These are phyloP conservation scores for Aplosporella prunicola DNA, from an alignment of 2,329 filamentous ascomycete genomes.

Conservation along the genomic window DNA sequence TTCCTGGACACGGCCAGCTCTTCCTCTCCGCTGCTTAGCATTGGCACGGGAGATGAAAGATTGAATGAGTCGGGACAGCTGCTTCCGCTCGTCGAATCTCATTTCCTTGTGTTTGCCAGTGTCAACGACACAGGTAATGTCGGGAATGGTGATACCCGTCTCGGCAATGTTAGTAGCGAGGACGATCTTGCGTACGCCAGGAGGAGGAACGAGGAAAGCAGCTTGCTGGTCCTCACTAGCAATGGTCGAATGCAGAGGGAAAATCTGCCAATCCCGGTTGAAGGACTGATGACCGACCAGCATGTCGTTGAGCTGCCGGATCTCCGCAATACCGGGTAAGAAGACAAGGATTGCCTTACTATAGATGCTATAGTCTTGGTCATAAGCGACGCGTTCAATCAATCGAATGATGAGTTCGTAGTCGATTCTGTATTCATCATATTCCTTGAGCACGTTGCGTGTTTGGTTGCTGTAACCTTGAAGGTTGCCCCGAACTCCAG, in stretches of 20 bases:
- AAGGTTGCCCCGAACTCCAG: conserved; percentile 49
- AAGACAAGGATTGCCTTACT: conserved; percentile 94
- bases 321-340: conserved; percentile 88
- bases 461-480: conserved; percentile 68
- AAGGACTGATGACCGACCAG: conserved; percentile 70
- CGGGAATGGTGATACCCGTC: conserved; percentile 96
- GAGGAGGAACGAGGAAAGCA: conserved; percentile 77
- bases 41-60: conserved; percentile 94
- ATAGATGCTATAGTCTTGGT: conserved; percentile 56
- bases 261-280: conserved; percentile 68
- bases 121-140: conserved; percentile 94
- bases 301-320: conserved; percentile 78
- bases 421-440: conserved; percentile 88
- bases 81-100: conserved; percentile 87
- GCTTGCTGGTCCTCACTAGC: conserved; percentile 93
- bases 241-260: conserved; percentile 87
- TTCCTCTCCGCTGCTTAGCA: conserved; percentile 85
- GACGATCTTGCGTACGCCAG: conserved; percentile 81
- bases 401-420: conserved; percentile 77
- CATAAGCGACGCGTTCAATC: conserved; percentile 63
- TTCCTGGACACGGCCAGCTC: conserved; percentile 90
- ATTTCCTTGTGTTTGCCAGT: conserved; percentile 96
- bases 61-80: conserved; percentile 83
- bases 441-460: conserved; percentile 59
- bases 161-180: conserved; percentile 97